phyloP scores from a whole-genome alignment of 495 filamentous ascomycete species.

The Sordaria brevicollis region DNA sequence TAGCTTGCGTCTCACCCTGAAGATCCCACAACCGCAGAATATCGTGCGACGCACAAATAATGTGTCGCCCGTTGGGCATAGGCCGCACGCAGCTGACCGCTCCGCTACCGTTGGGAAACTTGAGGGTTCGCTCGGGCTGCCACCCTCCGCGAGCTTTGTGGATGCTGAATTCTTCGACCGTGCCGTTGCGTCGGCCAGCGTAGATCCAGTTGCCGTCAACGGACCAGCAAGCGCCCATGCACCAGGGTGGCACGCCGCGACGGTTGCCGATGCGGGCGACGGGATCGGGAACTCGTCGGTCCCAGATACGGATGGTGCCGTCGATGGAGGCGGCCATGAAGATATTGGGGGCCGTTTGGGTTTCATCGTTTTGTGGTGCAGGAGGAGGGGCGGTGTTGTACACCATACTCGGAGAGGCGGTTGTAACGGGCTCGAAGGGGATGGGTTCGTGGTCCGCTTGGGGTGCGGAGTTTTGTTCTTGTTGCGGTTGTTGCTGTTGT shows the following conservation, averaged over 20 bases:
- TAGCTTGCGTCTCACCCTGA: slow-evolving; percentile 45
- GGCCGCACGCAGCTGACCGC: slow-evolving; percentile 75
- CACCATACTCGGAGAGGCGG: slow-evolving; percentile 20
- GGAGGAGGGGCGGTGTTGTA: slow-evolving; percentile 18
- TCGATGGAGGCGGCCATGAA: slow-evolving; percentile 85
- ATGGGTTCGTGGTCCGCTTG: slow-evolving; percentile 3
- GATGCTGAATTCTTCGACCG: slow-evolving; percentile 86
- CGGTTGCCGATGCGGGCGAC: slow-evolving; percentile 66
- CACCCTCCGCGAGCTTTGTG: slow-evolving; percentile 60
- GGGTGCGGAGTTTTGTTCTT: slow-evolving; percentile 6
- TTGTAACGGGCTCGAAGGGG: slow-evolving; percentile 11
- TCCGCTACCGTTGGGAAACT: slow-evolving; percentile 82
- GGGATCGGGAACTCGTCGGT: slow-evolving; percentile 65
- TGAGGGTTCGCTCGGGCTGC: slow-evolving; percentile 70
- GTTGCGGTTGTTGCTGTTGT: background rate
- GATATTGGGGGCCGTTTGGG: slow-evolving; percentile 49
- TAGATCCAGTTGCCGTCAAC: slow-evolving; percentile 94
- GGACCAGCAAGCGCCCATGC: slow-evolving; percentile 96
- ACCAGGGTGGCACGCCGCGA: slow-evolving; percentile 80
- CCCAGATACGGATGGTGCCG: slow-evolving; percentile 85
- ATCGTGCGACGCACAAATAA: slow-evolving; percentile 90
- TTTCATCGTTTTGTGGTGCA: slow-evolving; percentile 22
- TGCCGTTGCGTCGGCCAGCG: slow-evolving; percentile 83
- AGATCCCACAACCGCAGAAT: slow-evolving; percentile 90
- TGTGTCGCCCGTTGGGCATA: slow-evolving; percentile 89